Percentiles rank a stretch among this genome's conserved stretches.
These are phyloP conservation scores for Syzygium oleosum DNA, from an alignment of 345 rosid genomes.

Conservation along the genomic window DNA sequence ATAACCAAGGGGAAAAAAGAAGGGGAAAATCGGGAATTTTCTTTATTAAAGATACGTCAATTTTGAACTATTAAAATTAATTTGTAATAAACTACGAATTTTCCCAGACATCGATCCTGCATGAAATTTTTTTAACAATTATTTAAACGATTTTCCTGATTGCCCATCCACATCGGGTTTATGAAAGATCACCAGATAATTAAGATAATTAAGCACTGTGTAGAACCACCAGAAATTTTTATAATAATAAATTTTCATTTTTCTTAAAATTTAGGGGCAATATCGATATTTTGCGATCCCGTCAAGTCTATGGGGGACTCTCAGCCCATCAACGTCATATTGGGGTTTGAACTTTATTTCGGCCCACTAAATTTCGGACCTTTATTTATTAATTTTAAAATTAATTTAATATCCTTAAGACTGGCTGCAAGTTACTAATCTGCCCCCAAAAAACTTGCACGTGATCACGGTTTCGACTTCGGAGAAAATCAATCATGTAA, in stretches of 20 bases:
- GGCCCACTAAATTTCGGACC: background rate
- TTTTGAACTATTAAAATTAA: background rate
- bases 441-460: background rate
- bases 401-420: background rate
- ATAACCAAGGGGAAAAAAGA: background rate
- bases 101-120: background rate
- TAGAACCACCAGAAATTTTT: background rate
- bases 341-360: background rate
- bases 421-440: background rate
- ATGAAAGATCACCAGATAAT: background rate
- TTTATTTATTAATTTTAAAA: background rate
- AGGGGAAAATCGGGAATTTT: background rate
- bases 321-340: background rate
- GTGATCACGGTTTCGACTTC: background rate
- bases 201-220: background rate
- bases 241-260: background rate
- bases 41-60: background rate
- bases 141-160: background rate
- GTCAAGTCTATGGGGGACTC: background rate
- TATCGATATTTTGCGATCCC: background rate
- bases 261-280: background rate
- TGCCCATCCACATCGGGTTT: background rate
- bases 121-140: background rate
- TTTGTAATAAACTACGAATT: background rate
- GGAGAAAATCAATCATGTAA: background rate